These are phyloP conservation scores for Penicillium maclennaniae DNA, from an alignment of 495 filamentous ascomycete genomes.

Conservation along the genomic window DNA sequence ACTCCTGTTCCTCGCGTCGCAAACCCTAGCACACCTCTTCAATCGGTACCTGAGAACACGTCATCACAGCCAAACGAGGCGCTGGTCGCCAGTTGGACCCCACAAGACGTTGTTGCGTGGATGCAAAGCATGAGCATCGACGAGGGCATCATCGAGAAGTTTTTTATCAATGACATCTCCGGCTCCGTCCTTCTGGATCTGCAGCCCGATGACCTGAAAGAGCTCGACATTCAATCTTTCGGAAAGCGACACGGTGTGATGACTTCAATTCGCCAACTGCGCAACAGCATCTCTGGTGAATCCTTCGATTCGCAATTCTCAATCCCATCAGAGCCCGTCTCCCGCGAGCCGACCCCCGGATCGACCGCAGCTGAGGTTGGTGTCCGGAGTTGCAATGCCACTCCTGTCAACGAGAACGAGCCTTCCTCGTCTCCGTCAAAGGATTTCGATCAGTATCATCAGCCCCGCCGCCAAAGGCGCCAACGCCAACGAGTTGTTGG, in stretches of 20 bases:
- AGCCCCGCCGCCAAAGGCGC: too few species aligned
- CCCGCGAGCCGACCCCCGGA: too few species aligned
- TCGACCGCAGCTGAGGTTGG: too few species aligned
- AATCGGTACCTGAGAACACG: too few species aligned
- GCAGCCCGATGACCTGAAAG: constrained; percentile 90
- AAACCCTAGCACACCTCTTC: too few species aligned
- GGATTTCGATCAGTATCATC: too few species aligned
- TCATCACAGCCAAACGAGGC: not conserved
- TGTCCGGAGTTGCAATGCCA: too few species aligned
- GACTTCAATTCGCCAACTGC: constrained; percentile 72
- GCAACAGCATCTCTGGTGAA: constrained; percentile 48
- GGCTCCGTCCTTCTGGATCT: constrained; percentile 78
- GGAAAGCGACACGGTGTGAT: constrained; percentile 83
- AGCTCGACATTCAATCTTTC: constrained; percentile 89
- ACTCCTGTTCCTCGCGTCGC: constrained; percentile 8
- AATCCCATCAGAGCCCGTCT: too few species aligned
- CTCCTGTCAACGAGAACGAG: too few species aligned
- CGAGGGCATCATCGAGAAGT: constrained; percentile 68
- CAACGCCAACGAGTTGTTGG: constrained; percentile 32
- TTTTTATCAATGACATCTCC: constrained; percentile 85
- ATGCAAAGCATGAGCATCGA: constrained; percentile 73
- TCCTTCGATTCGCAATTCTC: too few species aligned
- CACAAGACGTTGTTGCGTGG: constrained; percentile 69
- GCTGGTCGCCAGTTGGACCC: constrained; percentile 6
- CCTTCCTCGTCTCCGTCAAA: too few species aligned